phyloP scores from a whole-genome alignment of 371 early-diverging fungal genomes.

The Dichotomocladium elegans region DNA sequence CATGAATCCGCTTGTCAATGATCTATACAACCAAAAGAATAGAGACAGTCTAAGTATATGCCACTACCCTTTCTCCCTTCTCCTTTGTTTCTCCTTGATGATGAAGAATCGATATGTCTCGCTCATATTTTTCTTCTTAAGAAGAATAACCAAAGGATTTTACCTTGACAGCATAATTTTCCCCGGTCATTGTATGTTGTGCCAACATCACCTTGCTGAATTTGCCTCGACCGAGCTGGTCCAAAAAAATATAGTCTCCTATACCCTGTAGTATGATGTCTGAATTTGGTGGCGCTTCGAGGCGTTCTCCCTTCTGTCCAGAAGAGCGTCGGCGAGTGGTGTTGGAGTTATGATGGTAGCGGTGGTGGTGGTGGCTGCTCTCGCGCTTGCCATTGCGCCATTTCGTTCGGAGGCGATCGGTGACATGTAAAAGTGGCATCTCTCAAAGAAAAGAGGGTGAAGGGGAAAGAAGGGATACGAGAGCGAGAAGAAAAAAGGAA shows the following conservation, averaged over 20 bases:
- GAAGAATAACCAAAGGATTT: no score
- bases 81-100: no score
- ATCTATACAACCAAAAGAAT: conserved; percentile 32
- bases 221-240: conserved; percentile 85
- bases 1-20: conserved; percentile 81
- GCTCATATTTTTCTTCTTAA: no score
- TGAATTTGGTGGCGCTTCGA: conserved; percentile 38
- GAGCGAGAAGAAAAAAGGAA: neutral
- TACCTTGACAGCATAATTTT: conserved; percentile 56
- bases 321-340: neutral
- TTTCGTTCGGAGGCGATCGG: conserved; percentile 28
- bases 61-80: no score
- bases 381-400: conserved; percentile 14
- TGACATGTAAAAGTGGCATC: conserved; percentile 33
- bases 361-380: conserved; percentile 1
- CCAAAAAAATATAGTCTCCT: conserved; percentile 78
- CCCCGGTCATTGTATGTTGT: conserved; percentile 64
- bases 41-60: no score
- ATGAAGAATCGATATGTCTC: no score
- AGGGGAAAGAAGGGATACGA: conserved; percentile 1
- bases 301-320: neutral
- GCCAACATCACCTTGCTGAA: conserved; percentile 87
- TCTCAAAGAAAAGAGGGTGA: conserved; percentile 3
- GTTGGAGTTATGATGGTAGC: no score
- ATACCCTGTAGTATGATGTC: conserved; percentile 52